Conservation (phyloP, 768 basidiomycete genomes). For the Trametes punicea region DNA sequence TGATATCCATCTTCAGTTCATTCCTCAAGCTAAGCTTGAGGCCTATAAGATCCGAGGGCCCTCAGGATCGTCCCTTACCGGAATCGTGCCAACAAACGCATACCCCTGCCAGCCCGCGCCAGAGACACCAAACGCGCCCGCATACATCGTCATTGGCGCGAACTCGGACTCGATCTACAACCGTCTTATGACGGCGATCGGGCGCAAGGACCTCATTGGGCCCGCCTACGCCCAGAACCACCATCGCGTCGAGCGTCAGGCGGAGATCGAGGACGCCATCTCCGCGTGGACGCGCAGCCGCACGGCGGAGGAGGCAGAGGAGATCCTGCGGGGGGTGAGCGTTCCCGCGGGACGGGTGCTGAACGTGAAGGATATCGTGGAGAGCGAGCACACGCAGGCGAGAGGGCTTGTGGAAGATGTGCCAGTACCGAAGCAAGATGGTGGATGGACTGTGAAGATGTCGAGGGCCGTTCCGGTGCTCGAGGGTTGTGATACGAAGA, state of each 20-base stretch:
- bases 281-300: slow-evolving; percentile 52
- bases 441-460: slow-evolving; percentile 67
- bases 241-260: slow-evolving; percentile 40
- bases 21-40: not conserved
- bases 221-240: slow-evolving; percentile 45
- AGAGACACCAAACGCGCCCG: slow-evolving; percentile 37
- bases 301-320: slow-evolving; percentile 51
- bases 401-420: slow-evolving; percentile 60
- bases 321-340: slow-evolving; percentile 45
- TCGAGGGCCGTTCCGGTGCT: slow-evolving; percentile 59
- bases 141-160: slow-evolving; percentile 68
- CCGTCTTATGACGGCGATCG: slow-evolving; percentile 60
- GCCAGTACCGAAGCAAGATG: slow-evolving; percentile 39
- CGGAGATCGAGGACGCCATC: slow-evolving; percentile 60
- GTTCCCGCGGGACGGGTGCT: slow-evolving; percentile 66
- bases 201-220: slow-evolving; percentile 56
- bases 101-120: slow-evolving; percentile 60
- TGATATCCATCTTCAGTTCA: not conserved
- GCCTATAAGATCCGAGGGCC: slow-evolving; percentile 56
- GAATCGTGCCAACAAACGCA: slow-evolving; percentile 73
- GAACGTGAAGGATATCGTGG: slow-evolving; percentile 59
- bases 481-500: slow-evolving; percentile 53
- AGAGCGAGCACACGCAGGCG: slow-evolving; percentile 51
- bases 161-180: slow-evolving; percentile 70
- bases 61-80: slow-evolving; percentile 71